Conservation (phyloP, 2,329 filamentous ascomycete species). For the Bipolaris sorokiniana region DNA sequence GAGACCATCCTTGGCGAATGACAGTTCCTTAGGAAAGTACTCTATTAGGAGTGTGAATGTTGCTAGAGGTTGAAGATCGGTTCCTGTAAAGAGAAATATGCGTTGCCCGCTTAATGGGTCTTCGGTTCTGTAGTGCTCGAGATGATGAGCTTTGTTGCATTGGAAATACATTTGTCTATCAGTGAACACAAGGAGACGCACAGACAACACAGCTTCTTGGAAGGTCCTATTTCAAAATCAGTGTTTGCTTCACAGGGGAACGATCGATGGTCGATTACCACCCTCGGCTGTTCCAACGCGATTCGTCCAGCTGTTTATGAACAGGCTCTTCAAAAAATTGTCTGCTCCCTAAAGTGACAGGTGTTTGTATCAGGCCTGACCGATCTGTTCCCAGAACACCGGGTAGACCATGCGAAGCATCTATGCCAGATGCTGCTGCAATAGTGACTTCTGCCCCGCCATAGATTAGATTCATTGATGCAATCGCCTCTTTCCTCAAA, state of each 20-base stretch:
- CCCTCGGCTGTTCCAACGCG: conserved; percentile 1
- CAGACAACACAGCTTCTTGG: conserved; percentile 49
- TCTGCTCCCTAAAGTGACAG: not conserved
- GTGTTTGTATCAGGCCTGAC: not conserved
- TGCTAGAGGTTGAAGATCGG: too few relatives aligned
- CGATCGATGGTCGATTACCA: not conserved
- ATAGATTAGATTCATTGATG: conserved; percentile 19
- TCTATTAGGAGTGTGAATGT: not conserved
- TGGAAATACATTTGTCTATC: conserved; percentile 42
- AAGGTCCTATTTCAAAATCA: conserved; percentile 43
- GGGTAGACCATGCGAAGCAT: conserved; percentile 4
- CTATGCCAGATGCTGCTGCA: conserved; percentile 8
- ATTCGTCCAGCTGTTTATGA: not conserved
- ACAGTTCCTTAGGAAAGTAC: conserved; percentile 1
- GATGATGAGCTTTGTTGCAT: conserved; percentile 18
- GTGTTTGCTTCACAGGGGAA: not conserved
- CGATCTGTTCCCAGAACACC: conserved; percentile 1
- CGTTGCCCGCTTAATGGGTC: too few relatives aligned
- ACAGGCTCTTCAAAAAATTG: not conserved
- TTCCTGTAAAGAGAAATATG: too few relatives aligned
- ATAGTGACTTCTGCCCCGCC: conserved; percentile 16
- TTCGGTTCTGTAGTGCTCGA: not conserved
- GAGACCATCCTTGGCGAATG: conserved; percentile 1
- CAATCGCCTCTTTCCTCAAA: conserved; percentile 9
- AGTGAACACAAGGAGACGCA: conserved; percentile 48